A percentile compares a stretch with the other conserved stretches of the same genome.
These are phyloP conservation scores for Mrakia frigida DNA, from an alignment of 768 basidiomycete genomes.

Conservation along the genomic window DNA sequence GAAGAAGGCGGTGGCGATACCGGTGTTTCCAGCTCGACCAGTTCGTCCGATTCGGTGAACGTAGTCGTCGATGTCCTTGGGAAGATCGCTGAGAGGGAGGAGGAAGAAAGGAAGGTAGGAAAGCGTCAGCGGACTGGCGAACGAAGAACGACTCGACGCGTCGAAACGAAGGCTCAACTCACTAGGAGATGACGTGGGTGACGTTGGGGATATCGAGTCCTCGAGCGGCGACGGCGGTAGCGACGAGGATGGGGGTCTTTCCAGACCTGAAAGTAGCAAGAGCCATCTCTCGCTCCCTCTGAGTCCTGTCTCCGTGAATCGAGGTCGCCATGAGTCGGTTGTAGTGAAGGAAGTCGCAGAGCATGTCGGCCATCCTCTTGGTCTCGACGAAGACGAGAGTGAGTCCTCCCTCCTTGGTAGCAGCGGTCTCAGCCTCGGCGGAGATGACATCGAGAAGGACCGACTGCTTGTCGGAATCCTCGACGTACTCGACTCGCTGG, in stretches of 20 bases:
- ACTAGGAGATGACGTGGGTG: conserved; percentile 93
- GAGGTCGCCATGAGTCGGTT: conserved; percentile 85
- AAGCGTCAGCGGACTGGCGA: background rate
- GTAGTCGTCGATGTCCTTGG: conserved; percentile 97
- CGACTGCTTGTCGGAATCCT: conserved; percentile 93
- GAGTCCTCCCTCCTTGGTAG: conserved; percentile 56
- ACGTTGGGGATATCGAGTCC: conserved; percentile 99
- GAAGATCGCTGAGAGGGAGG: conserved; percentile 57
- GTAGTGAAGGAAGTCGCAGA: conserved; percentile 87
- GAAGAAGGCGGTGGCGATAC: conserved; percentile 86
- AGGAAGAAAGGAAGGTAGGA: background rate
- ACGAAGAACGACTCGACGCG: background rate
- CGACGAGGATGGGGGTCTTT: conserved; percentile 91
- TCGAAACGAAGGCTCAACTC: background rate
- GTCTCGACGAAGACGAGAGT: conserved; percentile 98
- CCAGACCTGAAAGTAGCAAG: conserved; percentile 92
- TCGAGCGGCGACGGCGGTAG: conserved; percentile 97
- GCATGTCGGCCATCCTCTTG: conserved; percentile 97
- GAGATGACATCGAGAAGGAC: conserved; percentile 89
- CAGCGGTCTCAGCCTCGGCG: conserved; percentile 53
- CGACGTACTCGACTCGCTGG: conserved; percentile 97
- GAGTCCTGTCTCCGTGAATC: conserved; percentile 96
- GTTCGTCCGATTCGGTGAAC: conserved; percentile 51
- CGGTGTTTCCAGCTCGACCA: conserved; percentile 97
- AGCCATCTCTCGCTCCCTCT: conserved; percentile 94